Conservation (phyloP, 441 rosid species). For the Monsonia emarginata region DNA sequence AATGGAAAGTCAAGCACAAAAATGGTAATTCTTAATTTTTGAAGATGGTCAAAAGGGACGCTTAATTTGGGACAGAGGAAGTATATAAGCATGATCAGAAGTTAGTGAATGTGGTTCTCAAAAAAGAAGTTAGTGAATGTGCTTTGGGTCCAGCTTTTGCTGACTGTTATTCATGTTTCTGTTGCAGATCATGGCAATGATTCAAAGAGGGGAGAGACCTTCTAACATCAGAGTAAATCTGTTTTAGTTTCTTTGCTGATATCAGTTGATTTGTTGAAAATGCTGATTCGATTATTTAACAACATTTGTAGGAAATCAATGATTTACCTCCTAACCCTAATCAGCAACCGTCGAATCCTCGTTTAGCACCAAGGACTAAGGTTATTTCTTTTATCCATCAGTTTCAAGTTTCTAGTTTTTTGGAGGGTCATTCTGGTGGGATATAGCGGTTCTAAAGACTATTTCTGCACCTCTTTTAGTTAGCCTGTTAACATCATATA, state of each 20-base stretch:
- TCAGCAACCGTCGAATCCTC: slow-evolving; percentile 65
- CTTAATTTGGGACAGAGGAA: too few species aligned
- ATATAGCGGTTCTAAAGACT: not conserved
- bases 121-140: too few species aligned
- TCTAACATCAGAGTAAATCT: slow-evolving; percentile 60
- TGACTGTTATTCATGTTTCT: slow-evolving; percentile 12
- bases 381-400: slow-evolving; percentile 25
- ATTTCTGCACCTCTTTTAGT: not conserved
- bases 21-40: too few species aligned
- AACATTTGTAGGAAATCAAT: slow-evolving; percentile 55
- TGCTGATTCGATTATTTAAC: slow-evolving; percentile 20
- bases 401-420: not conserved
- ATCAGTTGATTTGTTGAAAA: slow-evolving; percentile 13
- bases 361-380: slow-evolving; percentile 64
- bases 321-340: slow-evolving; percentile 85
- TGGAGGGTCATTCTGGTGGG: not conserved
- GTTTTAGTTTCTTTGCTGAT: not conserved
- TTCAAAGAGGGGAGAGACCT: slow-evolving; percentile 92
- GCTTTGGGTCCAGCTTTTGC: not conserved
- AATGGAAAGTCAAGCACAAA: too few species aligned
- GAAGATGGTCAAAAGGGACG: too few species aligned
- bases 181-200: slow-evolving; percentile 83
- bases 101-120: too few species aligned
- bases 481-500: not conserved
- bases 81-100: not conserved